A percentile compares a stretch with the other conserved stretches of the same genome.
Evolutionary conservation across 768 basidiomycete species (phyloP).

Genomic region (Termitomyces sp.): DNA sequence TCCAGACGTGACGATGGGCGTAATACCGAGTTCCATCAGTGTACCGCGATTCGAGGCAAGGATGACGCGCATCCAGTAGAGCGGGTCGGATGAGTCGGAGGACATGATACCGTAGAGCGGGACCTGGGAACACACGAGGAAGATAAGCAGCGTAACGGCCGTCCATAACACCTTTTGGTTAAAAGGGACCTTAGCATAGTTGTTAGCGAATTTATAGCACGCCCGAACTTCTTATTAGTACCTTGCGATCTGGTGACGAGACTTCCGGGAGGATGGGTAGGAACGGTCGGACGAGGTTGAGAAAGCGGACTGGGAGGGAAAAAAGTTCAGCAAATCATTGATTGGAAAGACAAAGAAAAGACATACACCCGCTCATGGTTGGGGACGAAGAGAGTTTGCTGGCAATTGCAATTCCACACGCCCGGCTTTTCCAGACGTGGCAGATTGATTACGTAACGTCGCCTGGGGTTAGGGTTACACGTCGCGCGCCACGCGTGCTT

Average conservation of each 20-base stretch:
- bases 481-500: neutral
- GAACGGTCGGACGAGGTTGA: constrained; percentile 97
- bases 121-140: constrained; percentile 98
- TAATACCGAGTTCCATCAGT: constrained; percentile 98
- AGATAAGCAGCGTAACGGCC: constrained; percentile 97
- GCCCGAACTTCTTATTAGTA: constrained; percentile 19
- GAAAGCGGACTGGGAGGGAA: constrained; percentile 80
- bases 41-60: constrained; percentile 98
- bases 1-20: constrained; percentile 94
- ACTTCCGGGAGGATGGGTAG: constrained; percentile 96
- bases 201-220: too few relatives aligned
- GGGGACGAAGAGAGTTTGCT: constrained; percentile 21
- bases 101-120: constrained; percentile 99
- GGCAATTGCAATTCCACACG: constrained; percentile 11
- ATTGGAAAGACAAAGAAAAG: neutral
- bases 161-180: constrained; percentile 99
- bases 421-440: constrained; percentile 36
- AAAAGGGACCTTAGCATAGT: constrained; percentile 73
- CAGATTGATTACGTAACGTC: constrained; percentile 30
- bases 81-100: constrained; percentile 96
- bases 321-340: constrained; percentile 5
- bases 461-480: constrained; percentile 8
- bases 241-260: constrained; percentile 96
- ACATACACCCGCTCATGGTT: constrained; percentile 80
- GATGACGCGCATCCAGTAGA: constrained; percentile 99